A percentile compares a stretch with the other conserved stretches of the same genome.
Conservation (phyloP, 805 yeast species). For the Cephaloascus albidus region DNA sequence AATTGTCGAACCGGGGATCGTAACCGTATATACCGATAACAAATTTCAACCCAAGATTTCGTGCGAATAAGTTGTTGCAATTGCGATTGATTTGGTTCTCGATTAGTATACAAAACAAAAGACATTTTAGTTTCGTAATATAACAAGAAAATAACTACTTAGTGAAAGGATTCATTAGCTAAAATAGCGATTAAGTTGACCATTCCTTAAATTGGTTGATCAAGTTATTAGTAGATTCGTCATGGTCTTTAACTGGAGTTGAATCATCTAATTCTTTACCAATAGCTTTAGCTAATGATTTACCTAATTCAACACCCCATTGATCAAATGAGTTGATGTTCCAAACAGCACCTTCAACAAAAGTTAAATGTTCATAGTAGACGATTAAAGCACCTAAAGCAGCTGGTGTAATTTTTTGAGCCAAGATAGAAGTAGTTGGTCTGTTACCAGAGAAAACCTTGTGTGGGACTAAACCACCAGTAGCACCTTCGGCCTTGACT, state of each 20-base stretch:
- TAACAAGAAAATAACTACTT: too few relatives aligned
- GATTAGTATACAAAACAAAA: too few relatives aligned
- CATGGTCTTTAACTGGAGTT: constrained; percentile 57
- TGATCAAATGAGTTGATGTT: constrained; percentile 99
- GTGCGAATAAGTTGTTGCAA: too few relatives aligned
- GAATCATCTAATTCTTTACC: constrained; percentile 75
- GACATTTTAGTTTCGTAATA: too few relatives aligned
- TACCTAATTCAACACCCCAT: constrained; percentile 99
- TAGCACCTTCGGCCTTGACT: constrained; percentile 84
- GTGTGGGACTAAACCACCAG: constrained; percentile 84
- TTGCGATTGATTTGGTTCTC: too few relatives aligned
- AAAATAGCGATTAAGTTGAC: constrained; percentile 19
- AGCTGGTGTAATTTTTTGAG: constrained; percentile 95
- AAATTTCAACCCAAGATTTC: too few relatives aligned
- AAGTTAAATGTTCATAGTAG: constrained; percentile 94
- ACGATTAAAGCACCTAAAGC: constrained; percentile 93
- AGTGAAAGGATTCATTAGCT: too few relatives aligned
- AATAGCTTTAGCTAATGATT: constrained; percentile 92
- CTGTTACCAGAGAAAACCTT: constrained; percentile 96
- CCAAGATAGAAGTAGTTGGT: constrained; percentile 96
- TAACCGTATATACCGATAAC: too few relatives aligned
- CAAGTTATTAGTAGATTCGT: constrained; percentile 83
- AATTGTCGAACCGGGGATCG: too few relatives aligned
- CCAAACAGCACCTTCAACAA: constrained; percentile 99
- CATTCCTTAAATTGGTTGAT: constrained; percentile 94